Percentiles rank a stretch among this genome's conserved stretches.
These are phyloP conservation scores for Lachnum nothofagi DNA, from an alignment of 2,329 filamentous ascomycete genomes.

Conservation along the genomic window DNA sequence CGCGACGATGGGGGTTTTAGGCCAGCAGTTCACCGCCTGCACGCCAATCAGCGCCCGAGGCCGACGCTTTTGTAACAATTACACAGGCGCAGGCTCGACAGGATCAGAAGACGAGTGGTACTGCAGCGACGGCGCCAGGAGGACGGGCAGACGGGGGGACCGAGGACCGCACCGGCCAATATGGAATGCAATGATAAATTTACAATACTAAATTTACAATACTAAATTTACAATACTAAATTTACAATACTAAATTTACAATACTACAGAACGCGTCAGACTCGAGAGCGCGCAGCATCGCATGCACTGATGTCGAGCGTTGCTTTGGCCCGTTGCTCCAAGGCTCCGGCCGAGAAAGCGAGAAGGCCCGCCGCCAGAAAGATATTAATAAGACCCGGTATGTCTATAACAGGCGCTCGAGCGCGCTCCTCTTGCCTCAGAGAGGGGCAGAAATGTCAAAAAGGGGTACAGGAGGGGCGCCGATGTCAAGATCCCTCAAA, in stretches of 20 bases:
- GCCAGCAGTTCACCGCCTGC: neutral
- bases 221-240: too few relatives aligned
- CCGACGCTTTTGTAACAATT: neutral
- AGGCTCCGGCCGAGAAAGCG: too few relatives aligned
- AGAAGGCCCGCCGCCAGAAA: slow-evolving; percentile 17
- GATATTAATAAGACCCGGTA: slow-evolving; percentile 18
- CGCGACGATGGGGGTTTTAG: slow-evolving; percentile 13
- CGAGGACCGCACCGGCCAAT: neutral
- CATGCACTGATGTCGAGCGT: slow-evolving; percentile 5
- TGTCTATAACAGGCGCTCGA: slow-evolving; percentile 20
- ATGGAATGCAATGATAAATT: too few relatives aligned
- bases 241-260: too few relatives aligned
- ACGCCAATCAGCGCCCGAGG: neutral
- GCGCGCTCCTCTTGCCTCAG: slow-evolving; percentile 5
- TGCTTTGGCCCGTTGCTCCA: too few relatives aligned
- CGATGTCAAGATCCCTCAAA: neutral
- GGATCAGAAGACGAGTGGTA: too few relatives aligned
- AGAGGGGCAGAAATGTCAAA: neutral
- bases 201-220: too few relatives aligned
- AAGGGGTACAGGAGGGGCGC: slow-evolving; percentile 5
- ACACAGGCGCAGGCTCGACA: neutral
- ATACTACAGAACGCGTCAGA: too few relatives aligned
- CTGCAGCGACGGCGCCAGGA: too few relatives aligned
- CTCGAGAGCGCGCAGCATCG: too few relatives aligned
- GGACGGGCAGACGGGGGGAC: too few relatives aligned